Evolutionary conservation across 2,329 filamentous ascomycete genomes (phyloP).

Genomic region (Phialophora verrucosa): DNA sequence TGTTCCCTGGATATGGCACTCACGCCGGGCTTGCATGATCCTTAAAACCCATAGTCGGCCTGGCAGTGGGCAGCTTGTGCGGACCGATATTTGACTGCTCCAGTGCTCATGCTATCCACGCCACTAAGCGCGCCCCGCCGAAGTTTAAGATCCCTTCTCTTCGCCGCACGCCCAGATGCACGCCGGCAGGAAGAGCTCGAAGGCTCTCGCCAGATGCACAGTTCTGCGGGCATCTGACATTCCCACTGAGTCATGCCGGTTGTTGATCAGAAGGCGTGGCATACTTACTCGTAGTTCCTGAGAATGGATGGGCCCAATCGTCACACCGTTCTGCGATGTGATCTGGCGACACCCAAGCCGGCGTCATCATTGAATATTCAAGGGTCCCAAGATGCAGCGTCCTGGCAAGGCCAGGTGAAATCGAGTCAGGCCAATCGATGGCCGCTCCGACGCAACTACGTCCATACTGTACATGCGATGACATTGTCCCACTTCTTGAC

Average conservation of each 20-base stretch:
- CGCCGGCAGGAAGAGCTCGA: neutral
- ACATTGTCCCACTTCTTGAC: conserved; percentile 21
- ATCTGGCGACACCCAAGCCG: neutral
- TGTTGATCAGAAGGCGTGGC: neutral
- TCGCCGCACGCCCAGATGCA: neutral
- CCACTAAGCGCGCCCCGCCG: conserved; percentile 18
- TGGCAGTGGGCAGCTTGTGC: neutral
- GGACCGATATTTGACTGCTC: conserved; percentile 1
- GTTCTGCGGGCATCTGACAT: neutral
- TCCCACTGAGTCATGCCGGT: neutral
- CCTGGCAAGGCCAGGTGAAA: neutral
- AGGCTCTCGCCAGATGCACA: neutral
- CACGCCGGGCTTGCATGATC: conserved; percentile 12
- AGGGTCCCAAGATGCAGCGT: neutral
- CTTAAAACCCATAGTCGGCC: conserved; percentile 5
- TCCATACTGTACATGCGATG: neutral
- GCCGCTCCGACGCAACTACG: neutral
- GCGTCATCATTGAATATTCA: neutral
- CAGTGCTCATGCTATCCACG: neutral
- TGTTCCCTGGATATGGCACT: conserved; percentile 15
- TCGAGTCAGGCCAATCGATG: conserved; percentile 17
- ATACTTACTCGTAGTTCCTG: neutral
- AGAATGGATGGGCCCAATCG: no score
- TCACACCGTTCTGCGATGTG: neutral
- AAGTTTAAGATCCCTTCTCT: conserved; percentile 3